Percentiles rank a stretch among this genome's conserved stretches.
Evolutionary conservation across 257 asterid species (phyloP).

Genomic region (Plantago major): DNA sequence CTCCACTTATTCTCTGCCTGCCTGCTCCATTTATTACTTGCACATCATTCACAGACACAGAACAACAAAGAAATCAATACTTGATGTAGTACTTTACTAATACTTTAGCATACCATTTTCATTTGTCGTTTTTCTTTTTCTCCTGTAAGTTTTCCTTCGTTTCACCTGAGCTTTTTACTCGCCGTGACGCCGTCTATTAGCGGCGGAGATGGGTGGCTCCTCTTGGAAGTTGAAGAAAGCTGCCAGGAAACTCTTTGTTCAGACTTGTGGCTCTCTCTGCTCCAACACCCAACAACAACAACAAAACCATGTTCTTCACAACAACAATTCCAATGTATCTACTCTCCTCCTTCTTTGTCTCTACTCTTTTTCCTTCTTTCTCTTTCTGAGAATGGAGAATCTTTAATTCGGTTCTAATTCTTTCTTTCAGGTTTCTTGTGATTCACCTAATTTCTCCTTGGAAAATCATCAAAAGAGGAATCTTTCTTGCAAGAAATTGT

Average conservation of each 20-base stretch:
- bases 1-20: background rate
- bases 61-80: background rate
- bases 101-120: background rate
- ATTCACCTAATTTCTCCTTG: slow-evolving; percentile 32
- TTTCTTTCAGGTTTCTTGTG: slow-evolving; percentile 33
- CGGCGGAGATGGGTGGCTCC: slow-evolving; percentile 48
- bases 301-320: slow-evolving; percentile 25
- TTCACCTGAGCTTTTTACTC: background rate
- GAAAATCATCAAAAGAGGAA: slow-evolving; percentile 34
- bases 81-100: background rate
- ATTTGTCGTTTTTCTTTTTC: background rate
- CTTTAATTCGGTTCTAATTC: background rate
- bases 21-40: background rate
- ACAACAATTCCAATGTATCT: slow-evolving; percentile 25
- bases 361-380: slow-evolving; percentile 18
- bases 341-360: slow-evolving; percentile 14
- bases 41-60: background rate
- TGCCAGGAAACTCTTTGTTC: slow-evolving; percentile 60
- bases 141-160: slow-evolving; percentile 8
- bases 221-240: slow-evolving; percentile 63
- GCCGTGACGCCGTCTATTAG: background rate
- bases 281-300: slow-evolving; percentile 3
- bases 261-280: slow-evolving; percentile 65
- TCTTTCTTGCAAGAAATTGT: slow-evolving; percentile 29
- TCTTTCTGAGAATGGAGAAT: slow-evolving; percentile 6